Percentiles rank a stretch among this genome's conserved stretches.
phyloP scores from a whole-genome alignment of 306 rosid species.

The Cucumis cinereus region DNA sequence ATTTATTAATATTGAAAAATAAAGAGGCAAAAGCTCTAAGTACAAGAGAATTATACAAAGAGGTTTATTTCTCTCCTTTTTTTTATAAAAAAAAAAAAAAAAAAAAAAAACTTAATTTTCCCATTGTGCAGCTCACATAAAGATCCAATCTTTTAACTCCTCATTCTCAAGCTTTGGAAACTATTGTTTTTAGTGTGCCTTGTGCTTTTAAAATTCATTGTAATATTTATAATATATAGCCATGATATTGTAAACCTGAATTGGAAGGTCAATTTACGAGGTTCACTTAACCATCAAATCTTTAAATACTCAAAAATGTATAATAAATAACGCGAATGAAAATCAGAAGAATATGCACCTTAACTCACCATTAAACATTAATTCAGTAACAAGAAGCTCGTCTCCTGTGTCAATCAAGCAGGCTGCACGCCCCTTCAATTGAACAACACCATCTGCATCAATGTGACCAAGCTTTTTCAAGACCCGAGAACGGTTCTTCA shows the following conservation, averaged over 20 bases:
- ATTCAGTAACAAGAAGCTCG: slow-evolving; percentile 92
- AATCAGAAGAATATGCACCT: background rate
- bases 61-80: background rate
- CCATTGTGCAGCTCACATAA: background rate
- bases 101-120: background rate
- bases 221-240: background rate
- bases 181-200: background rate
- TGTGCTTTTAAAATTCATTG: background rate
- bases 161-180: background rate
- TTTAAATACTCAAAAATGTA: background rate
- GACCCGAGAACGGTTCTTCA: slow-evolving; percentile 83
- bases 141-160: background rate
- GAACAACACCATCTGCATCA: slow-evolving; percentile 84
- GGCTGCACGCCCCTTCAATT: slow-evolving; percentile 96
- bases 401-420: slow-evolving; percentile 99
- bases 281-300: background rate
- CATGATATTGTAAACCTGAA: background rate
- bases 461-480: slow-evolving; percentile 95
- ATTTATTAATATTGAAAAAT: no score
- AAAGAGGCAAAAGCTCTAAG: no score
- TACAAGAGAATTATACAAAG: no score
- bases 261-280: background rate
- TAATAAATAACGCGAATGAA: background rate
- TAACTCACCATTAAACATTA: slow-evolving; percentile 86
- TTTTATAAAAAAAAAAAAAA: no score